Evolutionary conservation across 208 protist genomes (phyloP).

Genomic region (Trypanosoma mega): DNA sequence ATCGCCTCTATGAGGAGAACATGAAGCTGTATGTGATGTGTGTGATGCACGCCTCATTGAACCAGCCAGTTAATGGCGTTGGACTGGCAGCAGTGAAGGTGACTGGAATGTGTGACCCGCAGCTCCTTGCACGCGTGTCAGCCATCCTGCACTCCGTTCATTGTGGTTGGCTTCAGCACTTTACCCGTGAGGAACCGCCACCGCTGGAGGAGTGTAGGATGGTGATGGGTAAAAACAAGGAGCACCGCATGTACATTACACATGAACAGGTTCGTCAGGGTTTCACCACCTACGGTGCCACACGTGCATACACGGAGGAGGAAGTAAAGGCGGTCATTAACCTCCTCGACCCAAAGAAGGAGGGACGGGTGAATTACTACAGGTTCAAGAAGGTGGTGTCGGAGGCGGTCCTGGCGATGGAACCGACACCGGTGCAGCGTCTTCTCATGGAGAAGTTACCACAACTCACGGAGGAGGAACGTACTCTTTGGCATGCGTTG

Average conservation of each 20-base stretch:
- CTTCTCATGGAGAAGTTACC: slow-evolving; percentile 65
- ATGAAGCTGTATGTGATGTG: slow-evolving; percentile 92
- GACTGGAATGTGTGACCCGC: slow-evolving; percentile 90
- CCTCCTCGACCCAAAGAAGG: slow-evolving; percentile 64
- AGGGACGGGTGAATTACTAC: slow-evolving; percentile 84
- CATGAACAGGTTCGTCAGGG: slow-evolving; percentile 65
- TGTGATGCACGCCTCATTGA: slow-evolving; percentile 84
- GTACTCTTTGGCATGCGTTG: slow-evolving; percentile 68
- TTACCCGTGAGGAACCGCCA: slow-evolving; percentile 63
- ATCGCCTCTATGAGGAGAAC: slow-evolving; percentile 84
- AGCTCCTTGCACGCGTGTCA: slow-evolving; percentile 88
- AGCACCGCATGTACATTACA: slow-evolving; percentile 65
- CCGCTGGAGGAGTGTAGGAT: slow-evolving; percentile 88
- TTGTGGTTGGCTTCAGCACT: slow-evolving; percentile 75
- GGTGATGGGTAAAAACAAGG: slow-evolving; percentile 68
- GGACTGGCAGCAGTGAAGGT: slow-evolving; percentile 91
- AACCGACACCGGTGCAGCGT: slow-evolving; percentile 56
- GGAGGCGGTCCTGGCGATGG: slow-evolving; percentile 58
- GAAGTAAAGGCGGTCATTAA: slow-evolving; percentile 55
- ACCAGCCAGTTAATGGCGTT: slow-evolving; percentile 50
- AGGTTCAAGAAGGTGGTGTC: slow-evolving; percentile 86
- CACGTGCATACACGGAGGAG: slow-evolving; percentile 41
- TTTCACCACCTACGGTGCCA: slow-evolving; percentile 34
- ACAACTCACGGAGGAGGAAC: slow-evolving; percentile 70
- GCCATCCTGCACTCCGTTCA: slow-evolving; percentile 88